These are phyloP conservation scores for Ceratocystis alfenasii DNA, from an alignment of 2,329 filamentous ascomycete genomes.

Conservation along the genomic window DNA sequence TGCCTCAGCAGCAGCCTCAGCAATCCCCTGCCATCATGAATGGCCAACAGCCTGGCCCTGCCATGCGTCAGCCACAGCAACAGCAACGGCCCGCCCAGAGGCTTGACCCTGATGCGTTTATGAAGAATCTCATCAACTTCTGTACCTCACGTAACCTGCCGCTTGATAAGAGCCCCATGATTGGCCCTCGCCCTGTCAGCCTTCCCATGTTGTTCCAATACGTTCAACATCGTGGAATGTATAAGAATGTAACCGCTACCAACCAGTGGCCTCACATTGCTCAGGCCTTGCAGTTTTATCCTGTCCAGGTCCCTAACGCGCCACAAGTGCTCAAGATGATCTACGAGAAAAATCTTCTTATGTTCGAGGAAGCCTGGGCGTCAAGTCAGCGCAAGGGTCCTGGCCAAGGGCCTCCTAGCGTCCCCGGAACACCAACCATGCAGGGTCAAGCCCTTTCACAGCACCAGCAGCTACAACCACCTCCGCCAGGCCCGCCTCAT, in stretches of 20 bases:
- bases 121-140: slow-evolving; percentile 65
- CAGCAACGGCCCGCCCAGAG: slow-evolving; percentile 36
- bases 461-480: slow-evolving; percentile 31
- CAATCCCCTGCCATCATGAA: slow-evolving; percentile 17
- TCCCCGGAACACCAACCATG: slow-evolving; percentile 27
- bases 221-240: slow-evolving; percentile 65
- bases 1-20: slow-evolving; percentile 16
- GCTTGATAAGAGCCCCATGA: slow-evolving; percentile 60
- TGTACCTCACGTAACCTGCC: slow-evolving; percentile 63
- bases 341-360: slow-evolving; percentile 62
- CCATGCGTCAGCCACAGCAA: slow-evolving; percentile 40
- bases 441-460: slow-evolving; percentile 21
- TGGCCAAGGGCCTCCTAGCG: slow-evolving; percentile 7
- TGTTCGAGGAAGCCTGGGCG: slow-evolving; percentile 62
- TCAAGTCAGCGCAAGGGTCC: slow-evolving; percentile 38
- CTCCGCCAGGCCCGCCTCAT: slow-evolving; percentile 30
- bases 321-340: slow-evolving; percentile 57
- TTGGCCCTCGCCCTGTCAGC: slow-evolving; percentile 62
- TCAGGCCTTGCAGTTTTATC: slow-evolving; percentile 48
- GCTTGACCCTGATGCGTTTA: slow-evolving; percentile 54
- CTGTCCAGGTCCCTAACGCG: slow-evolving; percentile 53
- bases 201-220: slow-evolving; percentile 66
- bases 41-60: slow-evolving; percentile 27
- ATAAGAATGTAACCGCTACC: slow-evolving; percentile 54
- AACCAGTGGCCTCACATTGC: slow-evolving; percentile 67